These are phyloP conservation scores for Scytalidium lignicola DNA, from an alignment of 2,329 filamentous ascomycete species.

Conservation along the genomic window DNA sequence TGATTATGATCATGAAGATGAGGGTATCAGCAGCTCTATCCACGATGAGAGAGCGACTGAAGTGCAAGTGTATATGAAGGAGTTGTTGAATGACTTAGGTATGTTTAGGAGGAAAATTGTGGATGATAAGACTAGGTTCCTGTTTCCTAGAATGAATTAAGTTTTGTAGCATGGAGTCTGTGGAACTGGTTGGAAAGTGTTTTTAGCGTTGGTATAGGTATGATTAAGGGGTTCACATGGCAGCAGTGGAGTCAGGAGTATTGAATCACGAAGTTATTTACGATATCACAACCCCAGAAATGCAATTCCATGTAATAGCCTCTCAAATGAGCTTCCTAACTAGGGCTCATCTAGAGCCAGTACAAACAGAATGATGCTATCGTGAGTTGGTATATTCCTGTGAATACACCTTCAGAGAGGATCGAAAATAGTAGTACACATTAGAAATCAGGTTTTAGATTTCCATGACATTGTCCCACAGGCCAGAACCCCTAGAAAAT, in stretches of 20 bases:
- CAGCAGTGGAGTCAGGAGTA: constrained; percentile 21
- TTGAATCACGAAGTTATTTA: neutral
- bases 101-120: constrained; percentile 81
- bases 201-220: constrained; percentile 3
- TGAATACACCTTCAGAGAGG: neutral
- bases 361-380: neutral
- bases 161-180: neutral
- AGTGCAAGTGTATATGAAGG: constrained; percentile 80
- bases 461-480: neutral
- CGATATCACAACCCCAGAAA: neutral
- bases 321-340: neutral
- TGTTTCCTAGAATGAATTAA: constrained; percentile 38
- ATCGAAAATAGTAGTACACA: neutral
- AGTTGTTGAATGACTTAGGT: constrained; percentile 72
- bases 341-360: neutral
- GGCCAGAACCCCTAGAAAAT: neutral
- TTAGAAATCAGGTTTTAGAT: neutral
- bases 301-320: neutral
- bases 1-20: constrained; percentile 52
- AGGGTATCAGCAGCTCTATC: constrained; percentile 47
- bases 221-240: neutral
- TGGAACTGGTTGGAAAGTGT: neutral
- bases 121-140: constrained; percentile 70
- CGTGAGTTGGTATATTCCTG: neutral
- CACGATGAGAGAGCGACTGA: constrained; percentile 53